phyloP scores from a whole-genome alignment of 2,329 filamentous ascomycete species.

The Tolypocladium nubicola region DNA sequence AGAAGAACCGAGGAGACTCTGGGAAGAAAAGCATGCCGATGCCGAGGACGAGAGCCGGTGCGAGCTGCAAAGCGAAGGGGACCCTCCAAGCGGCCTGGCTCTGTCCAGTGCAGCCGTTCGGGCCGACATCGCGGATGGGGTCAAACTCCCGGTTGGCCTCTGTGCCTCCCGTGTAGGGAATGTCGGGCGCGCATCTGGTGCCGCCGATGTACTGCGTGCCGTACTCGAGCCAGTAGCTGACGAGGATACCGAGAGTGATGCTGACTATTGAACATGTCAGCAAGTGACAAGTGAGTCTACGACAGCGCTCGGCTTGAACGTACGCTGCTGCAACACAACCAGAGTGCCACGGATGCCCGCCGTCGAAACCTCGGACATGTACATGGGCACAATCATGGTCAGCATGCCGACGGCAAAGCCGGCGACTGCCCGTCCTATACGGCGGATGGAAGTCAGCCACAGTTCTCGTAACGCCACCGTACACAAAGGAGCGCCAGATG shows the following conservation, averaged over 20 bases:
- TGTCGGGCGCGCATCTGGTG: slow-evolving; percentile 32
- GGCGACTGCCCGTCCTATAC: slow-evolving; percentile 24
- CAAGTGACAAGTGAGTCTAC: not conserved
- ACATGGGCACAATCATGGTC: slow-evolving; percentile 29
- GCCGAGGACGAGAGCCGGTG: slow-evolving; percentile 44
- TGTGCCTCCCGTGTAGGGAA: slow-evolving; percentile 34
- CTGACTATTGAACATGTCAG: slow-evolving; percentile 8
- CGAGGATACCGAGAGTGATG: slow-evolving; percentile 30
- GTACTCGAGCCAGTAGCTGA: slow-evolving; percentile 32
- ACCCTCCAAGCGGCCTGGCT: slow-evolving; percentile 33
- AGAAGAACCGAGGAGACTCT: slow-evolving; percentile 21
- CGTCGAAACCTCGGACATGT: slow-evolving; percentile 37
- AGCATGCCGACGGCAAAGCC: slow-evolving; percentile 31
- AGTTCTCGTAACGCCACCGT: too few species aligned
- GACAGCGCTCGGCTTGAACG: not conserved
- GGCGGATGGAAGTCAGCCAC: not conserved
- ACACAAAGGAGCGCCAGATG: not conserved
- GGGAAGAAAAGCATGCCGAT: slow-evolving; percentile 43
- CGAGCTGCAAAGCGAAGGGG: slow-evolving; percentile 39
- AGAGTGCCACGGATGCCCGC: slow-evolving; percentile 37
- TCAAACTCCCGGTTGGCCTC: slow-evolving; percentile 26
- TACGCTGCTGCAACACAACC: slow-evolving; percentile 29
- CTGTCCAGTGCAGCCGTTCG: slow-evolving; percentile 31
- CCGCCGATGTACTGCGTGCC: slow-evolving; percentile 31
- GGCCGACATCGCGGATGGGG: slow-evolving; percentile 28